Evolutionary conservation across 306 rosid genomes (phyloP), one percentile per base, ranked within the genome.

Genomic region (Cucumis hystrix): DNA sequence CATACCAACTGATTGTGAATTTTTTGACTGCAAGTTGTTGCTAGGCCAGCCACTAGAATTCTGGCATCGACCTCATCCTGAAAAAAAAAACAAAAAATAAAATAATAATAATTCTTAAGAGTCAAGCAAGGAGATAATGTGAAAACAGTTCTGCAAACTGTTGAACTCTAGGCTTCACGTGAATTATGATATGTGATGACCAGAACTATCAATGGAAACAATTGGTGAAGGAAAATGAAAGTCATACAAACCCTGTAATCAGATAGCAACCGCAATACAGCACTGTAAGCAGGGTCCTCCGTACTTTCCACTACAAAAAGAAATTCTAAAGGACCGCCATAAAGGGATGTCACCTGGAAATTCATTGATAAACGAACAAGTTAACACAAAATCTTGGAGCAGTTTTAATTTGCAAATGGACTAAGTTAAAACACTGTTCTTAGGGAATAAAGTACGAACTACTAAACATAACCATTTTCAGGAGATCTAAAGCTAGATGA

Each of bases 11-110:
- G 99, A 80, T 96, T 96, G 87, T 96, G 98, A 84, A 96, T 88
- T 84, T 96, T 96, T 84, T 96, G 99, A 88, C 98, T 96, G 69
- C 99, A 96, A 74, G 97, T 92, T 80, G 96, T 89, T 78, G 98
- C 91, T 77, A 91, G 85, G 81, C 94, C 99, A 78, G 99, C 97
- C 67, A 92, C 87, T 63, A 91, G 59, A 79, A 96, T 59, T 86
- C 80, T 88, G 62, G 98, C 96, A 40, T 91, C 97, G 76, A 96
- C 92, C 64, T 85, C 82, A 79, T 82, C 96, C 99, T 96, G 91
- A 43, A 74, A 77, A 64, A 33, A 64, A 43, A 80, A 49, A 49
- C 0, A 1, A 52, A 52, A 6, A 52, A 6, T 15, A 15, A 52
- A 52, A 52, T 16, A 47, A 47, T 47, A 47, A 47, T 13, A 47